phyloP scores from a whole-genome alignment of 1,284 basidiomycete species.

The Vanrija pseudolonga region DNA sequence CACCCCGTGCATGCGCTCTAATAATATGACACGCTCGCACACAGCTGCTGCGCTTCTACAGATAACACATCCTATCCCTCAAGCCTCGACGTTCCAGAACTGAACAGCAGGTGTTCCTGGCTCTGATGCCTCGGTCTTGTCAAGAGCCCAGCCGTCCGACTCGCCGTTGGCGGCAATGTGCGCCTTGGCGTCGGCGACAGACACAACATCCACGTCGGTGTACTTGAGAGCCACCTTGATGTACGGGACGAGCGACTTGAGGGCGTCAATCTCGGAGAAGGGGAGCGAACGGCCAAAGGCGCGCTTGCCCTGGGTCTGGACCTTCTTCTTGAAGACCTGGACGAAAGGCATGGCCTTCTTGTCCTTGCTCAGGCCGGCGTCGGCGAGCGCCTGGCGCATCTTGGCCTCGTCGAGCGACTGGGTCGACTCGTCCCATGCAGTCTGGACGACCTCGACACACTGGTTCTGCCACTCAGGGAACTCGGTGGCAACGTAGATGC shows the following conservation, averaged over 20 bases:
- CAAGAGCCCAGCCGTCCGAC: constrained; percentile 43
- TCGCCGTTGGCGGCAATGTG: constrained; percentile 33
- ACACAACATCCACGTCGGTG: constrained; percentile 64
- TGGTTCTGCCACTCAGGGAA: constrained; percentile 94
- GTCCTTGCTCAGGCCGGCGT: constrained; percentile 86
- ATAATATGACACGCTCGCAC: too few relatives aligned
- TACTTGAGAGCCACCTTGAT: constrained; percentile 78
- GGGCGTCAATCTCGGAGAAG: constrained; percentile 79
- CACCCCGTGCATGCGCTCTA: too few relatives aligned
- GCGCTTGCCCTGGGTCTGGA: constrained; percentile 67
- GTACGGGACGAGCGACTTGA: constrained; percentile 72
- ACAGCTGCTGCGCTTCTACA: too few relatives aligned
- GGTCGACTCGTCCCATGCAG: constrained; percentile 60
- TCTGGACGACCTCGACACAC: constrained; percentile 72
- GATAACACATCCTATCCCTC: neutral
- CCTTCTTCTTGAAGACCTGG: constrained; percentile 86
- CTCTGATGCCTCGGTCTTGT: constrained; percentile 70
- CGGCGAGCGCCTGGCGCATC: constrained; percentile 66
- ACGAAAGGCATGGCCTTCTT: constrained; percentile 96
- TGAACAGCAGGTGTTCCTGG: constrained; percentile 82
- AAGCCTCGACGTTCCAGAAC: constrained; percentile 57
- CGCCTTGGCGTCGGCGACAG: constrained; percentile 62
- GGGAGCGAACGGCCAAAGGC: constrained; percentile 84
- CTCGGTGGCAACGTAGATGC: constrained; percentile 81
- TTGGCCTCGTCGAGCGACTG: constrained; percentile 78